These are phyloP conservation scores for Borealophlyctis nickersoniae DNA, from an alignment of 192 early-diverging fungal genomes.

Conservation along the genomic window DNA sequence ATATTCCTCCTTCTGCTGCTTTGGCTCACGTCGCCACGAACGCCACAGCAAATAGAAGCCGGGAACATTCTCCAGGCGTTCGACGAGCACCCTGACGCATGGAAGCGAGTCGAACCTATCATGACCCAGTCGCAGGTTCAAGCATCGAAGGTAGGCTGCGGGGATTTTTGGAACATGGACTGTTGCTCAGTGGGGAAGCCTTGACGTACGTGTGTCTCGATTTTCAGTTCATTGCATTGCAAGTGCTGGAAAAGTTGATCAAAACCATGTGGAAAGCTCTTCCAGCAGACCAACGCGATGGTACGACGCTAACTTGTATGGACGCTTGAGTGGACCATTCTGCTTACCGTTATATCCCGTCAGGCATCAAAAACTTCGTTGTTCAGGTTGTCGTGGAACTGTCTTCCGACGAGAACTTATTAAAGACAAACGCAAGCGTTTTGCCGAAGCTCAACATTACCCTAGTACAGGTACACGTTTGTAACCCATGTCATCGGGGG, in stretches of 20 bases:
- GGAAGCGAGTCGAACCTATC: slow-evolving; percentile 92
- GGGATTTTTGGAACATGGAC: not conserved
- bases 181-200: not conserved
- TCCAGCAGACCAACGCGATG: slow-evolving; percentile 74
- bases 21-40: not conserved
- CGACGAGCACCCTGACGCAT: slow-evolving; percentile 91
- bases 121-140: slow-evolving; percentile 74
- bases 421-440: slow-evolving; percentile 73
- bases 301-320: slow-evolving; percentile 37
- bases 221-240: slow-evolving; percentile 84
- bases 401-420: slow-evolving; percentile 79
- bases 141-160: slow-evolving; percentile 75
- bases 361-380: slow-evolving; percentile 93
- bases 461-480: slow-evolving; percentile 81
- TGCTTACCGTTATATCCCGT: not conserved
- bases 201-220: no score
- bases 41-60: slow-evolving; percentile 76
- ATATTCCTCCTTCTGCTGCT: not conserved
- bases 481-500: not conserved
- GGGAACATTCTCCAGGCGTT: slow-evolving; percentile 88
- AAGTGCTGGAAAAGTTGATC: slow-evolving; percentile 91
- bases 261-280: slow-evolving; percentile 98
- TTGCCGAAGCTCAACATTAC: slow-evolving; percentile 95
- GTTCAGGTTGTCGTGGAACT: slow-evolving; percentile 88
- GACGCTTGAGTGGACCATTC: not conserved